Base-by-base conservation (phyloP, 768 basidiomycete genomes). In the Sporobolomyces roseus region DNA sequence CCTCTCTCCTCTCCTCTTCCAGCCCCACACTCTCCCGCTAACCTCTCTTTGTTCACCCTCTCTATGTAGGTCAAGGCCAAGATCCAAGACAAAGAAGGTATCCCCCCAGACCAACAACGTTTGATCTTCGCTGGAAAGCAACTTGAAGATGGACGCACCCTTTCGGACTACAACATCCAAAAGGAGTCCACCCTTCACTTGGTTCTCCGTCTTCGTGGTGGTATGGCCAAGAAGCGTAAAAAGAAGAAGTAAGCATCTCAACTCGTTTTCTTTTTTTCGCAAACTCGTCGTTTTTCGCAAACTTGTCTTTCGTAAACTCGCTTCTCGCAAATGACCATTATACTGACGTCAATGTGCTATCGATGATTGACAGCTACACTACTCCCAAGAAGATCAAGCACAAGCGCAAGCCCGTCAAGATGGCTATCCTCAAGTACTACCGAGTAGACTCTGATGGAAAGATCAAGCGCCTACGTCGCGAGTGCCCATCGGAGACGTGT, bases 141-240 rank as follows among this genome's bases (percentile, higher is more conserved):
- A 81, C 88, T 99, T 75, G 94, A 98, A 83, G 96, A 99, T 81
- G 96, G 96, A 72, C 89, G 93, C 80, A 98, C 90, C 70, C 87
- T 93, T 70, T 88, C 82, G 79, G 91, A 92, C 83, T 93, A 93
- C 78, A 93, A 94, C 84, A 94, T 99, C 78, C 96, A 98, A 83
- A 97, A 97, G 85, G 94, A 98, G 83, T 96, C 93, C 36, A 98
- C 94, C 70, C 89, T 99, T 67, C 94, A 98, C 82, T 81, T 98
- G 74, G 94, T 98, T 74, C 87, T 98, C 68, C 89, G 96, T 77
- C 89, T 99, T 61, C 91, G 93, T 82, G 96, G 96, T 85, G 96
- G 96, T 85, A 92, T 87, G 75, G 97, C 97, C 88, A 98, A 98
- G 87, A 88, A 94, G 81, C 98, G 98, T 88, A 99, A 98, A 86